Evolutionary conservation across 2,329 filamentous ascomycete species (phyloP), one percentile per base, ranked within the genome.

Genomic region (Ceratocystis ficicola): DNA sequence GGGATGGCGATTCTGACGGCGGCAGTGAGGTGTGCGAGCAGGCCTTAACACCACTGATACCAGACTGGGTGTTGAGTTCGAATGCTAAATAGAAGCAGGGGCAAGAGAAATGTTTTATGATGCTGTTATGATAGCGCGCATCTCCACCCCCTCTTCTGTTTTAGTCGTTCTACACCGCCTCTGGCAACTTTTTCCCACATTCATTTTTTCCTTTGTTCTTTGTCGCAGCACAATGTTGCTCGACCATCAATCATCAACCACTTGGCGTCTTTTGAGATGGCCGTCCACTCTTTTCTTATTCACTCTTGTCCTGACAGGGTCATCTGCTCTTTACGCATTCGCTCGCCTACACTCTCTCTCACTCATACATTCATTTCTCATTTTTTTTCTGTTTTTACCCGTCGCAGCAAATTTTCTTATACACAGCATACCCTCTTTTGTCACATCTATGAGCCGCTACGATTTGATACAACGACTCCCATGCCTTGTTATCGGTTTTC

Each of bases 31-130:
- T 63, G 28, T 65, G 64, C 10, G 79, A 80, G 70, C 75, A 78
- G 60, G 77, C 77, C 48, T 77, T 85, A 75, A 84, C 82, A 8
- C 82, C 83, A 10, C 83, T 83, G 1, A 83, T 86, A 50, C 83
- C 83, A 0, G 82, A 84, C 5, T 86, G 82, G 79, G 79, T 85
- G 44, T 72, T 86, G 66, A 80, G 77, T 66, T 79, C 80, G 0
- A 80, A 81, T n/a, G 73, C 55, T 8, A 59, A 59, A 59, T 59
- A 77, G 63, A 76, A 78, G 76, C 30, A 83, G 32, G 41, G 63
- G 25, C 17, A 62, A 30, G 63, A 52, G 36, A 41, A 57, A 28
- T 41, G 50, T 10, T 25, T 55, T 46, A 62, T 44, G 28, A 64
- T 41, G 20, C 48, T 63, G 50, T 63, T 65, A 12, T 68, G 59